Conservation (phyloP, 768 basidiomycete species). For the Leccinellum albellum region DNA sequence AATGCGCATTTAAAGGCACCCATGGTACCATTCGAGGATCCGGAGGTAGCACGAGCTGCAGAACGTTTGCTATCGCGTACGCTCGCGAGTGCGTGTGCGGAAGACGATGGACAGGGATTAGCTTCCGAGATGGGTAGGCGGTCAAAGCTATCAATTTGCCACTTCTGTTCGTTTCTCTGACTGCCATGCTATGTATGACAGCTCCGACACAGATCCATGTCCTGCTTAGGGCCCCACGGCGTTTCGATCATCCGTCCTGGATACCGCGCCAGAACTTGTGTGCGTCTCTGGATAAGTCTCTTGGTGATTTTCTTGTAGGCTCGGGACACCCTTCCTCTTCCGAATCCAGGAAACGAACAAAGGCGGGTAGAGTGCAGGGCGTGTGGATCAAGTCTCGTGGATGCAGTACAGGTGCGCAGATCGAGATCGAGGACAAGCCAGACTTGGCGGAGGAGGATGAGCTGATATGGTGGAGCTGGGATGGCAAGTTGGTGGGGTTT, state of each 20-base stretch:
- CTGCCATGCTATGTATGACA: conserved; percentile 9
- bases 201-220: conserved; percentile 48
- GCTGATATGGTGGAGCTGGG: conserved; percentile 52
- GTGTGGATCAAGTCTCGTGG: conserved; percentile 36
- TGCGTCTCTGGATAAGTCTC: conserved; percentile 33
- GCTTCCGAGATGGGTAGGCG: conserved; percentile 38
- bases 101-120: conserved; percentile 37
- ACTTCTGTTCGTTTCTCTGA: background rate
- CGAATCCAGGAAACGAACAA: conserved; percentile 26
- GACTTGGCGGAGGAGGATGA: conserved; percentile 40
- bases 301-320: conserved; percentile 34
- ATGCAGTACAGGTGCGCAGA: background rate
- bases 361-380: conserved; percentile 33
- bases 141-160: background rate
- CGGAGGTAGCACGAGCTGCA: conserved; percentile 32
- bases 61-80: conserved; percentile 44
- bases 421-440: conserved; percentile 5
- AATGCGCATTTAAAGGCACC: background rate
- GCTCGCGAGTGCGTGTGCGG: conserved; percentile 41
- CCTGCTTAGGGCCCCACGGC: conserved; percentile 44
- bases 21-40: conserved; percentile 27
- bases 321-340: conserved; percentile 9
- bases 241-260: conserved; percentile 47
- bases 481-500: conserved; percentile 46
- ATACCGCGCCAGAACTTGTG: conserved; percentile 43